phyloP scores from a whole-genome alignment of 179 eudicot genomes.

The Amaranthus tricolor region DNA sequence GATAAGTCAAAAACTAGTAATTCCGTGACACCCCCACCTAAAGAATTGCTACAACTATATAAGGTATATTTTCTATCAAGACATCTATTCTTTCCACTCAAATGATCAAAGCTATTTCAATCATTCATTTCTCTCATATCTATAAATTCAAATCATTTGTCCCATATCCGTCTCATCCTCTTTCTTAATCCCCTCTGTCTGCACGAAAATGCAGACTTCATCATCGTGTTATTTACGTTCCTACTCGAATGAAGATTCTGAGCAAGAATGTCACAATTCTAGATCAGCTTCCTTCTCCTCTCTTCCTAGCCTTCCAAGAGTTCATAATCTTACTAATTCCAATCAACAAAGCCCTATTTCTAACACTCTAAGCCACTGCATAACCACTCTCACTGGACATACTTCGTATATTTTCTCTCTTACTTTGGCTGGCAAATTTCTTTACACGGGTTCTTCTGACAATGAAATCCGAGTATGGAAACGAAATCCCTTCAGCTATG shows the following conservation, averaged over 20 bases:
- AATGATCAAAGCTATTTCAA: constrained; percentile 3
- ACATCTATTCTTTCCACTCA: constrained; percentile 12
- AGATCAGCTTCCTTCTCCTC: constrained; percentile 29
- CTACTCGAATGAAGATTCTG: constrained; percentile 23
- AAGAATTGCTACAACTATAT: constrained; percentile 25
- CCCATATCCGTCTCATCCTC: constrained; percentile 8
- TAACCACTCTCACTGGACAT: constrained; percentile 62
- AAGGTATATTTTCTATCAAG: constrained; percentile 20
- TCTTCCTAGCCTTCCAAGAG: constrained; percentile 48
- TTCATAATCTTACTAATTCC: constrained; percentile 43
- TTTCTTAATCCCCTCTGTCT: constrained; percentile 10
- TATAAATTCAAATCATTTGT: constrained; percentile 1
- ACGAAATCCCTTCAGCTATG: constrained; percentile 33
- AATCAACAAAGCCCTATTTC: constrained; percentile 28
- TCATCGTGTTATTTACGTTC: constrained; percentile 20
- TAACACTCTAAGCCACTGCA: constrained; percentile 50
- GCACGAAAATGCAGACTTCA: constrained; percentile 32
- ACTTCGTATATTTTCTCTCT: constrained; percentile 71
- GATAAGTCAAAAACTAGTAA: background rate
- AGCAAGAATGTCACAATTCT: constrained; percentile 12
- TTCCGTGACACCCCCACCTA: constrained; percentile 1
- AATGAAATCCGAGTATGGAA: constrained; percentile 55
- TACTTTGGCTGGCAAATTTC: constrained; percentile 56
- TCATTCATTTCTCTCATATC: constrained; percentile 11
- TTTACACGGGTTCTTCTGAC: constrained; percentile 64